Base-by-base conservation (phyloP, 495 filamentous ascomycete species). In the Aspergillus taichungensis region DNA sequence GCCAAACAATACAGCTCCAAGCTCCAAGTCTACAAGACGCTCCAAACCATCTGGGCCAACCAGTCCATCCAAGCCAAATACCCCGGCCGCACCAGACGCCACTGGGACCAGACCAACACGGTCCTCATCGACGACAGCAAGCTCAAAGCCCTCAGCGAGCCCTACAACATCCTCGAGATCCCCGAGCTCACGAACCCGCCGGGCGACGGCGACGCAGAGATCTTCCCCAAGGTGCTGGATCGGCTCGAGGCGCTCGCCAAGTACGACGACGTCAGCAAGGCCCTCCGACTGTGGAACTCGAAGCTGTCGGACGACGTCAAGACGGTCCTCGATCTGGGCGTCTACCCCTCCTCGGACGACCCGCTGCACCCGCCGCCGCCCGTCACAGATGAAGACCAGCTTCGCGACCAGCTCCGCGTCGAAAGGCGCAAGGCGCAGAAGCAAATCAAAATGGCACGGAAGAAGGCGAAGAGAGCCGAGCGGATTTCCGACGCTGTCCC, bases 41-140 rank as follows among this genome's bases (percentile, higher is more conserved):
- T 98, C 6, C 69, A 74, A 0, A 69, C 61, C 18, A 66, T 96
- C 2, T 98, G 92, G 92, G 53, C 42, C 0, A 69, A 79, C 45
- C 46, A 67, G 0, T n/a, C 37, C 0, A 69, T 95, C 8, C 65
- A 67, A 43, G 51, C 57, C 0, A 54, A 62, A 6, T 78, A 83
- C 53, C 83, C 30, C 30, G 52, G 32, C 10, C 10, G 34, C 9
- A 12, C 27, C 4, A 34, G 27, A 13, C 8, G 30, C 0, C 50
- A 51, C 27, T 98, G 88, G 86, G 68, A 74, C 49, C 91, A 95
- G 63, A 69, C 65, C n/a, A 91, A 96, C 60, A 97, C 92, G 0
- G 67, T 98, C 29, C 68, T 98, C 9, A 80, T 97, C 14, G 92
- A 98, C 50, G 94, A 97, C 61, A 83, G 78, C 39, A 57, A 56